Evolutionary conservation across 352 stramenopile genomes (phyloP), one percentile per base, ranked within the genome.

Genomic region (Globisporangium mamillatum): DNA sequence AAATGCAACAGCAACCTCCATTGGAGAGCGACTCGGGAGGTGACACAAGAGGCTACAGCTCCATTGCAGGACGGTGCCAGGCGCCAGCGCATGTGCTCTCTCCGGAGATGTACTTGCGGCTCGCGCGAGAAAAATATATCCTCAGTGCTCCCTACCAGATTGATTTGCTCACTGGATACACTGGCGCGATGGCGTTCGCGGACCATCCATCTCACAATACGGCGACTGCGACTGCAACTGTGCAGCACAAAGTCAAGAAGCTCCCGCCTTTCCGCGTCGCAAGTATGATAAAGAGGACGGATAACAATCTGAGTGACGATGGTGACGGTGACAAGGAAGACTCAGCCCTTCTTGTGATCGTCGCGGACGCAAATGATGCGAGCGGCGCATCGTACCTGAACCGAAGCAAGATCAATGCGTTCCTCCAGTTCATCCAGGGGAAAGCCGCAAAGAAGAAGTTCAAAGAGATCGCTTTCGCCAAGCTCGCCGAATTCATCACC

Each of bases 361-460:
- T 65, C 25, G 73, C 75, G 0, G 78, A 84, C 36, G 32, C 68
- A 10, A 76, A 72, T 48, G 81, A 90, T 55, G 10, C 25, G 0
- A 87, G 75, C 60, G 81, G 79, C 2, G 72, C 66, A 7, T 70
- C 78, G 16, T 90, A 86, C 54, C 72, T 90, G 38, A 88, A 86
- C 67, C 81, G 81, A 18, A 80, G 71, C 56, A 90, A 90, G 63
- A 85, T 88, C 66, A 88, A 88, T 25, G 70, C 73, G 25, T 90
- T 88, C 62, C 70, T 90, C 1, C 69, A 86, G 54, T 76, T 86
- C 29, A 73, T 81, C 14, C 81, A 90, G 69, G 72, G 78, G n/a
- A 75, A 71, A 50, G 73, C 77, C 14, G 71, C 73, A 4, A 63
- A 76, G 25, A 74, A 63, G 18, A 85, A 84, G 60, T 80, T 79